Base-by-base conservation (phyloP, 257 asterid species). In the Anisodus acutangulus region DNA sequence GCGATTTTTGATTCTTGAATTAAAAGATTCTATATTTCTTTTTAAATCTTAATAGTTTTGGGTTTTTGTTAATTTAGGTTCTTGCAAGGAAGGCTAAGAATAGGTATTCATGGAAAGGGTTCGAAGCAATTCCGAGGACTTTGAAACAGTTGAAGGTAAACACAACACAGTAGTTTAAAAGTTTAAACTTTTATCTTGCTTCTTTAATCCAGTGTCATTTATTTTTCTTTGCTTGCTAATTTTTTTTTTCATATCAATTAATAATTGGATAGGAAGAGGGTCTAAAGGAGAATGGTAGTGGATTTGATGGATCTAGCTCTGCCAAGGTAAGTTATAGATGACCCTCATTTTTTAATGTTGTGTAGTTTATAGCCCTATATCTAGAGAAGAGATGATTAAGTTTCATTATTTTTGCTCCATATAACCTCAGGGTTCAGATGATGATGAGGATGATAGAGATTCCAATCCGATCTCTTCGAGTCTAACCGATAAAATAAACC, bases 51-150 rank as follows among this genome's bases (percentile, higher is more conserved):
- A 31, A 70, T 39, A 8, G 82, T 19, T 81, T 8, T 86, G 78
- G 16, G 4, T 7, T 86, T 83, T 82, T 66, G 16, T 16, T 69
- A 47, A 84, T 85, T 85, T 84, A 97, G 99, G 91, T 95, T 84
- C 98, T 97, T 83, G 87, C 91, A 3, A 87, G 98, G 86, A 97
- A 93, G 91, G 98, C 95, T 4, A 97, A 97, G 85, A 97, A 95
- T 79, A 90, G 91, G 69, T 97, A 97, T 51, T 90, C 93, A 39
- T 97, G 99, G 99, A 97, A 93, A 85, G 99, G 99, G n/a, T 97
- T 92, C 60, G 91, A 78, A 57, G 98, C 97, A 9, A 92, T 95
- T 85, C 98, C 99, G 0, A 84, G 85, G 70, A 90, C 98, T 59
- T 85, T 97, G 88, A 91, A 92, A 87, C 88, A 87, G 53, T 93